phyloP scores from a whole-genome alignment of 106 monocot species.

The Dendrobium nobile region DNA sequence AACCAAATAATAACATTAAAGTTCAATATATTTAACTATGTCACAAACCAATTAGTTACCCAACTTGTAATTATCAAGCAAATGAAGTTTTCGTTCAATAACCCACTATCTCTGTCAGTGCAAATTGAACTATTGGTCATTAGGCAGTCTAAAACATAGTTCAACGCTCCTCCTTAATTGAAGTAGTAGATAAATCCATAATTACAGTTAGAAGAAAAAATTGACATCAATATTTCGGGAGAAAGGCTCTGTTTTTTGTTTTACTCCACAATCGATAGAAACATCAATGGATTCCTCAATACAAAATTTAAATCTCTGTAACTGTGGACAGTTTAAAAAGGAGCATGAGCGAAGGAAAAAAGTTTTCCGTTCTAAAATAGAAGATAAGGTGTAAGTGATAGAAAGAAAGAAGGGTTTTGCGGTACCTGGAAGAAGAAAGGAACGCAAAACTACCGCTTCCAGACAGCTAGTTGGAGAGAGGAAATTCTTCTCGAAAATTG shows the following conservation, averaged over 20 bases:
- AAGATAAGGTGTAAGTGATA: background rate
- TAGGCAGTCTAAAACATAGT: too few relatives aligned
- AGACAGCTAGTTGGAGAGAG: slow-evolving; percentile 53
- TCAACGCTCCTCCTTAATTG: too few relatives aligned
- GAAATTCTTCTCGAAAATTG: slow-evolving; percentile 87
- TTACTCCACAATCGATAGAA: background rate
- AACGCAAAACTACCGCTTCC: slow-evolving; percentile 70
- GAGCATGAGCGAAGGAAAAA: background rate
- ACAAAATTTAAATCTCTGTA: background rate
- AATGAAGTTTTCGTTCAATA: too few relatives aligned
- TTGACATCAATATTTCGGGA: background rate
- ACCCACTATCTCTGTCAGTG: too few relatives aligned
- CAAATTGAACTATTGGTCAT: too few relatives aligned
- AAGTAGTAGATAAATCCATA: too few relatives aligned
- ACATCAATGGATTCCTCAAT: background rate
- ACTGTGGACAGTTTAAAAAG: background rate
- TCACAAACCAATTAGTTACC: too few relatives aligned
- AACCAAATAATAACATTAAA: too few relatives aligned
- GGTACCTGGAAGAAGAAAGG: slow-evolving; percentile 78
- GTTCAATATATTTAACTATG: too few relatives aligned
- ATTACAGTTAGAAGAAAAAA: too few relatives aligned
- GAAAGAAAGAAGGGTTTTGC: background rate
- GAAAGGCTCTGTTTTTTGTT: background rate
- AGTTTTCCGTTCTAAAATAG: background rate
- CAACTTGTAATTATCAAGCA: too few relatives aligned